Evolutionary conservation across 1,284 basidiomycete species (phyloP), one percentile per base, ranked within the genome.

Genomic region (Sporisorium exsertum): DNA sequence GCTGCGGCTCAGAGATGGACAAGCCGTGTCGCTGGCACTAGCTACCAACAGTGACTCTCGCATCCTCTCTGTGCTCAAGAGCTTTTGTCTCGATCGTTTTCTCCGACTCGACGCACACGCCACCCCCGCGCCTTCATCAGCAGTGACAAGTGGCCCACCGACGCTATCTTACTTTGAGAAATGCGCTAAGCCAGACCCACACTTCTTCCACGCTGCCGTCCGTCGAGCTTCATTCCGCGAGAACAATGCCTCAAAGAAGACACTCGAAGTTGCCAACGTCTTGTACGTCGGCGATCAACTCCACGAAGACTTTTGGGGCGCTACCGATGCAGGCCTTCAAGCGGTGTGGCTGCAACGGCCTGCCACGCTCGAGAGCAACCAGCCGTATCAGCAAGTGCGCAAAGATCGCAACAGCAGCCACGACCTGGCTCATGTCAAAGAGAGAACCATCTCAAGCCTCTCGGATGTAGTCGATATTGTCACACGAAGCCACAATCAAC

Each of bases 211-310:
- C 20, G 61, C 67, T 10, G 75, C 75, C n/a, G 4, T 76, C 18
- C 52, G 47, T 42, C 57, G 64, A n/a, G n/a, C n/a, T n/a, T n/a
- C n/a, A n/a, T n/a, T n/a, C n/a, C n/a, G n/a, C n/a, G n/a, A n/a
- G n/a, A n/a, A 35, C 35, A 35, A 35, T 5, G 18, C 27, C 18
- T 18, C 32, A 24, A 9, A 42, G 9, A 18, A 37, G 37, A 26
- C 22, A 18, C 18, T 50, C 12, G 18, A 27, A 24, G n/a, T 58
- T 10, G 54, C 53, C 22, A 57, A 73, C 8, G 76, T 69, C 8
- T 52, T 80, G 16, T 80, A 78, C 57, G 72, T 80, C 3, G 78
- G 78, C 37, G 76, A 80, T 32, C 78, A 80, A 53, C 63, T 80
- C 9, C 35, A 75, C 20, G 76, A 80, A 58, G 78, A 80, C 35